Evolutionary conservation across 768 basidiomycete species (phyloP).

Genomic region (Lactifluus volemus): DNA sequence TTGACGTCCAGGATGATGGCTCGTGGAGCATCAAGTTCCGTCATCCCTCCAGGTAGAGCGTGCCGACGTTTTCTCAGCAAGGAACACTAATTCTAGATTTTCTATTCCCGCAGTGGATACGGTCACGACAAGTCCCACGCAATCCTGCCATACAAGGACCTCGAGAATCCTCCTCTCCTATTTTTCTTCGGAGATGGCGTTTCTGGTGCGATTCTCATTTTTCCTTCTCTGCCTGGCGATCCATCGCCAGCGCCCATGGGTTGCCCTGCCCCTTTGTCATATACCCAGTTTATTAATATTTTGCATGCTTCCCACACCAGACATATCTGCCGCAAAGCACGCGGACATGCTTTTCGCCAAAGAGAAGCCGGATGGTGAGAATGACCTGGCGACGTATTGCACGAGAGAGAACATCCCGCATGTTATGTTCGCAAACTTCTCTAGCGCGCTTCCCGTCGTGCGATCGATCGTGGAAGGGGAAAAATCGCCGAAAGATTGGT

Average conservation of each 20-base stretch:
- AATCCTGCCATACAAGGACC: conserved; percentile 79
- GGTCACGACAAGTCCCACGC: conserved; percentile 97
- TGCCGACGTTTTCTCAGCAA: background rate
- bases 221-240: background rate
- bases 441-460: conserved; percentile 50
- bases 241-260: background rate
- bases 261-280: background rate
- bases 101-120: conserved; percentile 45
- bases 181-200: conserved; percentile 99
- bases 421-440: conserved; percentile 68
- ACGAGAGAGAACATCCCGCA: conserved; percentile 69
- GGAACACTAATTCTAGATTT: background rate
- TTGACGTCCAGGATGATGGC: conserved; percentile 51
- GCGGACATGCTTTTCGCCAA: conserved; percentile 97
- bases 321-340: conserved; percentile 86
- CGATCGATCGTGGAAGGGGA: conserved; percentile 63
- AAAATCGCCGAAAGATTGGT: conserved; percentile 47
- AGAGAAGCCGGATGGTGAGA: conserved; percentile 63
- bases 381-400: conserved; percentile 84
- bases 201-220: conserved; percentile 54
- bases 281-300: background rate
- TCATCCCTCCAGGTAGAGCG: conserved; percentile 70
- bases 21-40: conserved; percentile 81
- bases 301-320: conserved; percentile 31
- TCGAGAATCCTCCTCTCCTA: conserved; percentile 62